Evolutionary conservation across 2,329 filamentous ascomycete genomes (phyloP).

Genomic region (Xylariaceae sp.): DNA sequence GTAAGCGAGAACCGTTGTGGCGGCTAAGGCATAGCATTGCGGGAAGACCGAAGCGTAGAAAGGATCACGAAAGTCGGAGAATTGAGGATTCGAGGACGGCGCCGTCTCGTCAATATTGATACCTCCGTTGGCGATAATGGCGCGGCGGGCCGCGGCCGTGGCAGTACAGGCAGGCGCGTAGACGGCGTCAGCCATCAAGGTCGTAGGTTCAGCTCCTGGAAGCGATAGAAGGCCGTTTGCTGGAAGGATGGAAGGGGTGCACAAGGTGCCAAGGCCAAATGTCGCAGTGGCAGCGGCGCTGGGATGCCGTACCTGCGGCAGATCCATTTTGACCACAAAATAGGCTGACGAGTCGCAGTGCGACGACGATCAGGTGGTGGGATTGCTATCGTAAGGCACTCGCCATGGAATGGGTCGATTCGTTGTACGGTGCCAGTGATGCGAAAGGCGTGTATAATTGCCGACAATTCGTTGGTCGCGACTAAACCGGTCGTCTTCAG

Average conservation of each 20-base stretch:
- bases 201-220: constrained; percentile 56
- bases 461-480: constrained; percentile 11
- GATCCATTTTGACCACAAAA: constrained; percentile 28
- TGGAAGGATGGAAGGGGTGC: constrained; percentile 48
- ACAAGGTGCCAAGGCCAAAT: constrained; percentile 33
- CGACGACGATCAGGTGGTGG: constrained; percentile 29
- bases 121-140: constrained; percentile 46
- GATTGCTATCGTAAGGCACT: constrained; percentile 34
- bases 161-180: constrained; percentile 60
- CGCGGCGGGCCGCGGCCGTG: constrained; percentile 41
- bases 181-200: constrained; percentile 60
- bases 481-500: not conserved
- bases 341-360: constrained; percentile 34
- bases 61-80: constrained; percentile 75
- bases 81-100: constrained; percentile 40
- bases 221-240: constrained; percentile 53
- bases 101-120: constrained; percentile 45
- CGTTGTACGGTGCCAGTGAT: constrained; percentile 8
- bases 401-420: constrained; percentile 39
- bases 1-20: constrained; percentile 88
- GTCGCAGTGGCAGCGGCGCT: constrained; percentile 30
- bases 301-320: constrained; percentile 31
- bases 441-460: constrained; percentile 18
- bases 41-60: constrained; percentile 95
- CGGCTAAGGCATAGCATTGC: constrained; percentile 89